These are phyloP conservation scores for Thalassiosira livingstoniorum DNA, from an alignment of 352 stramenopile species.

Conservation along the genomic window DNA sequence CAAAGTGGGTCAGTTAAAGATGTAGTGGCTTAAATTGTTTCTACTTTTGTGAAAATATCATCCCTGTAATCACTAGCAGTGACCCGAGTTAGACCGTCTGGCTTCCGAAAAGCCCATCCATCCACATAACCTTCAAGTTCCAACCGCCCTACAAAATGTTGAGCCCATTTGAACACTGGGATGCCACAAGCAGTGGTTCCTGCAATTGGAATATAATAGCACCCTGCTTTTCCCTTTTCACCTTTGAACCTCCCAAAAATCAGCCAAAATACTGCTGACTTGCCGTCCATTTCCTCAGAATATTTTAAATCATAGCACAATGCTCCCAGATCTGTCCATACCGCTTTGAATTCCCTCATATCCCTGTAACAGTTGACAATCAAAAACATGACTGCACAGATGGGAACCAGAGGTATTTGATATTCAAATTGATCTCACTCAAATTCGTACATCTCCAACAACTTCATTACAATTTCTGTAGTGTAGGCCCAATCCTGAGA, in stretches of 20 bases:
- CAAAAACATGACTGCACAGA: slow-evolving; percentile 12
- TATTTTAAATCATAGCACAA: slow-evolving; percentile 20
- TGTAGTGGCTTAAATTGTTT: slow-evolving; percentile 32
- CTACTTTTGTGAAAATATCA: slow-evolving; percentile 22
- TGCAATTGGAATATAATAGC: slow-evolving; percentile 11
- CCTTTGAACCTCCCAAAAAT: slow-evolving; percentile 4
- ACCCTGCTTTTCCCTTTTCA: background rate
- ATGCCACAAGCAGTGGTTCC: too few species aligned
- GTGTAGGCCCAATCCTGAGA: slow-evolving; percentile 10
- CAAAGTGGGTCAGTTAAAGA: slow-evolving; percentile 26
- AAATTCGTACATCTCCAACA: background rate
- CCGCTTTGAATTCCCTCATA: slow-evolving; percentile 9
- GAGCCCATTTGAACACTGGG: too few species aligned
- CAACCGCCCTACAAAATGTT: too few species aligned
- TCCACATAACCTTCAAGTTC: too few species aligned
- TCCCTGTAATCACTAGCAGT: slow-evolving; percentile 2
- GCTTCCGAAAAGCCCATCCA: background rate
- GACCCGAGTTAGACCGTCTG: background rate
- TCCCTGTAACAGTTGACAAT: slow-evolving; percentile 4
- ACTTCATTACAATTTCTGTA: background rate
- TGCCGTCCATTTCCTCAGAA: slow-evolving; percentile 7
- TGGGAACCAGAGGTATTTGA: too few species aligned
- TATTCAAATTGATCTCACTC: too few species aligned
- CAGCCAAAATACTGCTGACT: slow-evolving; percentile 5
- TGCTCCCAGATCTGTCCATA: slow-evolving; percentile 25